Evolutionary conservation across 306 rosid species (phyloP).

Genomic region (Casuarina equisetifolia): DNA sequence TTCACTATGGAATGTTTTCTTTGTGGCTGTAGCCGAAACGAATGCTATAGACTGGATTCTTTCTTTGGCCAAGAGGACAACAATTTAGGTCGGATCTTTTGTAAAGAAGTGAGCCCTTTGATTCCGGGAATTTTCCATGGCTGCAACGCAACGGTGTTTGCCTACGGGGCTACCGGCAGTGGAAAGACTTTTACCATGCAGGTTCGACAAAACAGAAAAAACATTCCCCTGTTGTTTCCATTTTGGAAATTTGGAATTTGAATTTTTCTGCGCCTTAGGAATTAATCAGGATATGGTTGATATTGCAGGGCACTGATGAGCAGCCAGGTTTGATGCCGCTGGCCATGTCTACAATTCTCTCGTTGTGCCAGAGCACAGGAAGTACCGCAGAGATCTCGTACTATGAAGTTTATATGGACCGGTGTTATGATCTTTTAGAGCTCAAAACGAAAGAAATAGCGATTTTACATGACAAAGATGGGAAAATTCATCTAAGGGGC

Average conservation of each 20-base stretch:
- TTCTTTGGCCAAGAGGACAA: slow-evolving; percentile 73
- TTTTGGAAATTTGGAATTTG: neutral
- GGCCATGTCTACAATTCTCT: slow-evolving; percentile 67
- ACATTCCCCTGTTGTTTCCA: neutral
- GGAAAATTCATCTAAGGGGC: slow-evolving; percentile 83
- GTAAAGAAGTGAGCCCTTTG: slow-evolving; percentile 70
- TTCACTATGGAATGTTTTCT: neutral
- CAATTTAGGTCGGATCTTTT: slow-evolving; percentile 66
- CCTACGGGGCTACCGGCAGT: slow-evolving; percentile 97
- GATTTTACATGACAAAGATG: slow-evolving; percentile 78
- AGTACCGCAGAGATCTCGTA: slow-evolving; percentile 70
- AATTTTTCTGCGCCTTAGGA: neutral
- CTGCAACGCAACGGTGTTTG: slow-evolving; percentile 78
- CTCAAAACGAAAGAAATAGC: slow-evolving; percentile 70
- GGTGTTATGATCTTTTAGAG: slow-evolving; percentile 86
- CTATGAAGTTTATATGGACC: slow-evolving; percentile 88
- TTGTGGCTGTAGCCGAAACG: slow-evolving; percentile 61
- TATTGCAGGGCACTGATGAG: slow-evolving; percentile 75
- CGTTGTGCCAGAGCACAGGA: slow-evolving; percentile 54
- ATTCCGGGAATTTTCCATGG: slow-evolving; percentile 70
- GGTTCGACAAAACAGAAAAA: slow-evolving; percentile 42
- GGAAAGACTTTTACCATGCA: slow-evolving; percentile 97
- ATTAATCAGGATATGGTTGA: slow-evolving; percentile 23
- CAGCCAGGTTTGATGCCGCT: slow-evolving; percentile 73
- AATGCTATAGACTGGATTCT: slow-evolving; percentile 76